Evolutionary conservation across 2,329 filamentous ascomycete genomes (phyloP), one percentile per base, ranked within the genome.

Genomic region (Botrytis aclada): DNA sequence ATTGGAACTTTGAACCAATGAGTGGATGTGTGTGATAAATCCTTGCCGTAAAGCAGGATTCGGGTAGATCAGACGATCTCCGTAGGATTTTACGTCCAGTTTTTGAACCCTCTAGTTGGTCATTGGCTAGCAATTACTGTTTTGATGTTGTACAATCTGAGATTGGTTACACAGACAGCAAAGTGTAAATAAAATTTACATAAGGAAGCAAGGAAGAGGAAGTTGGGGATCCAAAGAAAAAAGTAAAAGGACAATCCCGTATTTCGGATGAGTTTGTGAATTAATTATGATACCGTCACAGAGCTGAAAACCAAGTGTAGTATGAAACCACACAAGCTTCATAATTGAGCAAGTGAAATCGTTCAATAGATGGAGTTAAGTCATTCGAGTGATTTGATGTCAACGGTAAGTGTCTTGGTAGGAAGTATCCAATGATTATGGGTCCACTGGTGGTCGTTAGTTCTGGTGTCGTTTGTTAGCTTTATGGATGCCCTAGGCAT

Each of bases 41-140:
- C 25, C 65, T 41, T 41, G 37, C 37, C 9, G 20, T 20, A 41
- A 67, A 67, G 51, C 65, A 67, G 65, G 54, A 58, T 45, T 54
- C 45, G 61, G 70, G 22, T 58, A 72, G 70, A 72, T 72, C 70
- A 72, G 61, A 72, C 70, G 62, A 72, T 67, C 61, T 71, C 70
- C 45, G 45, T 66, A 39, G 45, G 37, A 37, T 67, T 51, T 47
- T 25, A 56, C 32, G 25, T 56, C n/a, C 20, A 47, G 41, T 25
- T 18, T 47, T 65, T 65, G 43, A 41, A 45, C 62, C 41, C 29
- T 64, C 22, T 12, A 64, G 62, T 64, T 34, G 64, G 47, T 34
- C 37, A 67, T 56, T 67, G 65, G 65, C 34, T 56, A 54, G 7
- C 41, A 56, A 14, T n/a, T 41, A 56, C 65, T 51, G 47, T 32